phyloP scores from a whole-genome alignment of 345 rosid genomes.

The Orychophragmus violaceus region DNA sequence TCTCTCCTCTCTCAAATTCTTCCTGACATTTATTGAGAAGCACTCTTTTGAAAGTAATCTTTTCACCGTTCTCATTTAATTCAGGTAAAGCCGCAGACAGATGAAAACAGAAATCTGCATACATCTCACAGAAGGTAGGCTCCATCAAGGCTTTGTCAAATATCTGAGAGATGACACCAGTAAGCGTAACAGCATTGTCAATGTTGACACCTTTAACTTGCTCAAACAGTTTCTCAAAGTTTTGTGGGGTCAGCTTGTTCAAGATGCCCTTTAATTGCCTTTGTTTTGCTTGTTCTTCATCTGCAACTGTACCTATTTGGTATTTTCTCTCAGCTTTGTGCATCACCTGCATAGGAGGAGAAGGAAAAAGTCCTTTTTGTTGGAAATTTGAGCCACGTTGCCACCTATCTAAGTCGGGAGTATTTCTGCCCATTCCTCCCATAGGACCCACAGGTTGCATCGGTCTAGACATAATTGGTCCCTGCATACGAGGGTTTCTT shows the following conservation, averaged over 20 bases:
- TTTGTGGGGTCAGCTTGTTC: constrained; percentile 96
- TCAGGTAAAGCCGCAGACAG: constrained; percentile 75
- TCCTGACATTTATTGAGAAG: constrained; percentile 94
- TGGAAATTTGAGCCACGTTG: constrained; percentile 61
- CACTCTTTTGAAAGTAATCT: constrained; percentile 74
- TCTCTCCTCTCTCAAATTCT: constrained; percentile 92
- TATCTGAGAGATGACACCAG: constrained; percentile 84
- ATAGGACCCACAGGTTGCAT: constrained; percentile 60
- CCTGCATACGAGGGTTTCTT: constrained; percentile 61
- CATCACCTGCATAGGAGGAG: constrained; percentile 81
- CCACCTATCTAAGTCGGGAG: constrained; percentile 77
- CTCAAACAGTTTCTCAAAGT: constrained; percentile 86
- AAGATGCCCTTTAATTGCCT: constrained; percentile 81
- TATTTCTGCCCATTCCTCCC: constrained; percentile 57
- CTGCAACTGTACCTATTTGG: constrained; percentile 72
- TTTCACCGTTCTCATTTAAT: constrained; percentile 63
- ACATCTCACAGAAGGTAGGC: constrained; percentile 99
- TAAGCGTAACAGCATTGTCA: constrained; percentile 68
- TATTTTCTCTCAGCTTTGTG: constrained; percentile 92
- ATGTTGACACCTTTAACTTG: constrained; percentile 85
- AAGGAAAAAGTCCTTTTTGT: constrained; percentile 76
- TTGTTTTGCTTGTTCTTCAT: constrained; percentile 81
- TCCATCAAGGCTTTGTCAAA: constrained; percentile 98
- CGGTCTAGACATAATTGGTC: constrained; percentile 64
- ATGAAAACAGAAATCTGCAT: constrained; percentile 69